phyloP scores from a whole-genome alignment of 1,284 basidiomycete species.

The Ustilago cynodontis region DNA sequence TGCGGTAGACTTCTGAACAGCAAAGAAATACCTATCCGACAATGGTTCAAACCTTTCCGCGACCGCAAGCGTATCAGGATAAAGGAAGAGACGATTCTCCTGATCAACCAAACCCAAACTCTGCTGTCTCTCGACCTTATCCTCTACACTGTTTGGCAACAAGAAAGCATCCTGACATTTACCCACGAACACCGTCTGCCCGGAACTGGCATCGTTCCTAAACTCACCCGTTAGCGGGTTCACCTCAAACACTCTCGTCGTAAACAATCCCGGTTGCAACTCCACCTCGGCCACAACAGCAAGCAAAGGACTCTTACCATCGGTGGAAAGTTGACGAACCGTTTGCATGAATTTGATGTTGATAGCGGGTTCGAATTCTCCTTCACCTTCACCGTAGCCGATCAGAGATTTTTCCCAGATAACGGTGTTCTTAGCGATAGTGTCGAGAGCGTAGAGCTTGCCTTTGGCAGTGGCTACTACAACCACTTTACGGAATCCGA shows the following conservation, averaged over 20 bases:
- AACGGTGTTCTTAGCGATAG: slow-evolving; percentile 73
- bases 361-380: slow-evolving; percentile 53
- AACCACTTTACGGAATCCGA: slow-evolving; percentile 88
- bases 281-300: slow-evolving; percentile 63
- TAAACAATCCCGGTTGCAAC: slow-evolving; percentile 33
- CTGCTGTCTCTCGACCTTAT: slow-evolving; percentile 69
- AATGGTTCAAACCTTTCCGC: slow-evolving; percentile 44
- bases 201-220: slow-evolving; percentile 40
- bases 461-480: slow-evolving; percentile 80
- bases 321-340: slow-evolving; percentile 56
- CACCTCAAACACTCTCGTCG: slow-evolving; percentile 65
- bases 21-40: slow-evolving; percentile 44
- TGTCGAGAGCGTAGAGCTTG: slow-evolving; percentile 86
- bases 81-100: slow-evolving; percentile 67
- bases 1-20: slow-evolving; percentile 19
- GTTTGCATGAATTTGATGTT: slow-evolving; percentile 58
- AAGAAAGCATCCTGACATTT: slow-evolving; percentile 54
- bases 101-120: slow-evolving; percentile 77
- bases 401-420: slow-evolving; percentile 68
- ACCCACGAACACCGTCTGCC: slow-evolving; percentile 53
- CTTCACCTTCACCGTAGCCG: slow-evolving; percentile 65
- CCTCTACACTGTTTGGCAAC: slow-evolving; percentile 49
- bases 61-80: slow-evolving; percentile 52
- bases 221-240: slow-evolving; percentile 66
- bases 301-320: slow-evolving; percentile 54